Conservation (phyloP, 345 rosid genomes). For the Crucihimalaya himalaica region DNA sequence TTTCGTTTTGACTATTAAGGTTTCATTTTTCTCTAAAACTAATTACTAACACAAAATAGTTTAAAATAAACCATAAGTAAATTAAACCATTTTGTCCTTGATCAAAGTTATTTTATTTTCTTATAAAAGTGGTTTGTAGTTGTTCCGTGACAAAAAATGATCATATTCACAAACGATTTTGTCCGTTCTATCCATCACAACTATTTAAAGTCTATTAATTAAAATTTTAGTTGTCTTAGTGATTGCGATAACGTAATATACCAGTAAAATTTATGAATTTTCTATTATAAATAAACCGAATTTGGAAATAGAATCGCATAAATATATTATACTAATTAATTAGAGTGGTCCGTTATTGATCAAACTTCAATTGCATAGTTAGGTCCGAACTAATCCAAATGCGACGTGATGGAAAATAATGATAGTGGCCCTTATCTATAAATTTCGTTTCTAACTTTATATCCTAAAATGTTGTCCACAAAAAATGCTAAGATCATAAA, state of each 20-base stretch:
- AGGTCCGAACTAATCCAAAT: neutral
- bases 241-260: no score
- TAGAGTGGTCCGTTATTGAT: neutral
- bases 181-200: no score
- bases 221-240: no score
- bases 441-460: constrained; percentile 6
- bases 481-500: neutral
- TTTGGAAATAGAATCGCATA: neutral
- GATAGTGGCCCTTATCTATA: neutral
- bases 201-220: no score
- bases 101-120: neutral
- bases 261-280: no score
- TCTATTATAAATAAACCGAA: no score
- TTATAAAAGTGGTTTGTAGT: no score
- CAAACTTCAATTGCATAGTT: constrained; percentile 10
- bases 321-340: neutral
- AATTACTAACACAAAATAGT: no score
- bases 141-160: no score
- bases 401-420: constrained; percentile 17
- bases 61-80: no score
- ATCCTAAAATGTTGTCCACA: neutral
- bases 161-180: no score
- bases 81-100: neutral
- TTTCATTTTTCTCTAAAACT: neutral
- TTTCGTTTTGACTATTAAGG: neutral